These are phyloP conservation scores for Cyclostephanos invisitatus DNA, from an alignment of 108 stramenopile genomes.

Conservation along the genomic window DNA sequence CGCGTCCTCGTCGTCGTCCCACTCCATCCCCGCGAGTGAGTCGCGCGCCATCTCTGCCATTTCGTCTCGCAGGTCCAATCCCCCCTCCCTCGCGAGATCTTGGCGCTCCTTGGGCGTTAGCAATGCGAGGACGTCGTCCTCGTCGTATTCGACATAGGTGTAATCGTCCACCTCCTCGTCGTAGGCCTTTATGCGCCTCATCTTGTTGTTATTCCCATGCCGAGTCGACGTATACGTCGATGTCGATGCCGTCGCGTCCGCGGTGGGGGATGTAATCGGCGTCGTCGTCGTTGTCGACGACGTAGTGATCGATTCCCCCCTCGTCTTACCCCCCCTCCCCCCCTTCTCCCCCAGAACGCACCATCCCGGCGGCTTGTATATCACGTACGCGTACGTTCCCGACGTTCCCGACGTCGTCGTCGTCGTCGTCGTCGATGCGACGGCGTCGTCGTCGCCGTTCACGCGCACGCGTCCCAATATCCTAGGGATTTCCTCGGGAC, in stretches of 20 bases:
- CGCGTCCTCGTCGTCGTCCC: conserved; percentile 25
- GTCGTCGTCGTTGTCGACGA: background rate
- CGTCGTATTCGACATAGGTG: conserved; percentile 65
- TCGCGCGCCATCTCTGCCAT: conserved; percentile 28
- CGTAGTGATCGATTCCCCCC: background rate
- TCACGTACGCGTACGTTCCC: conserved; percentile 68
- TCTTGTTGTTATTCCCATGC: conserved; percentile 14
- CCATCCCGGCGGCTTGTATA: conserved; percentile 84
- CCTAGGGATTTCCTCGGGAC: conserved; percentile 48
- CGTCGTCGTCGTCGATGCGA: conserved; percentile 12
- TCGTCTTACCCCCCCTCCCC: conserved; percentile 30
- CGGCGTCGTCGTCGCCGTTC: conserved; percentile 37
- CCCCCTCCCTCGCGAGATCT: conserved; percentile 50
- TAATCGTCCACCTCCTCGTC: conserved; percentile 58
- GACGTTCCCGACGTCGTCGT: conserved; percentile 13
- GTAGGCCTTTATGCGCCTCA: conserved; percentile 51
- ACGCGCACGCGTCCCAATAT: conserved; percentile 45
- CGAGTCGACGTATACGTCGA: background rate
- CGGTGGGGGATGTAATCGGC: background rate
- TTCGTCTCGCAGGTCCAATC: conserved; percentile 32
- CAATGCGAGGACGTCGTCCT: conserved; percentile 63
- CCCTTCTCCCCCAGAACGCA: conserved; percentile 61
- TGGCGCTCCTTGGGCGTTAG: conserved; percentile 68
- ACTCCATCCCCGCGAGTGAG: conserved; percentile 23
- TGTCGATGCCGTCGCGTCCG: background rate